phyloP scores from a whole-genome alignment of 2,329 filamentous ascomycete species.

The Xylaria sp. region DNA sequence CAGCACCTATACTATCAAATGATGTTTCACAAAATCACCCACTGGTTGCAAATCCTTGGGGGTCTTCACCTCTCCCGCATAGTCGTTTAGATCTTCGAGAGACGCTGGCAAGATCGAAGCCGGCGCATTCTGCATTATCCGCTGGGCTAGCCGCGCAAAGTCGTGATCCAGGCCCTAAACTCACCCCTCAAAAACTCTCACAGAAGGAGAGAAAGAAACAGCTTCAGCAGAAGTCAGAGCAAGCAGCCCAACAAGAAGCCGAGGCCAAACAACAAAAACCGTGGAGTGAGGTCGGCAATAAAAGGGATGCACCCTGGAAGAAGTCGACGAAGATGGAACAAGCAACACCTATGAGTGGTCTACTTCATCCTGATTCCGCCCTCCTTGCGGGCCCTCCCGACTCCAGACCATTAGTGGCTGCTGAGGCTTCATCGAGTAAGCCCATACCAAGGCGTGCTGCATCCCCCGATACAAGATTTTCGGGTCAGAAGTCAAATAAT shows the following conservation, averaged over 20 bases:
- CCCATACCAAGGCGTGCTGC: conserved; percentile 60
- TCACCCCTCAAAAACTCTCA: conserved; percentile 72
- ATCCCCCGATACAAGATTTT: conserved; percentile 71
- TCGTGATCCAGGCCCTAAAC: conserved; percentile 53
- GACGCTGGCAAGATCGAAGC: conserved; percentile 73
- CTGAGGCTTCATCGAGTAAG: conserved; percentile 53
- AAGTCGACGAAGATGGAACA: conserved; percentile 59
- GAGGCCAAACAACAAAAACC: conserved; percentile 51
- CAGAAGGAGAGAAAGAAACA: conserved; percentile 93
- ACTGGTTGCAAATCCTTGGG: conserved; percentile 59
- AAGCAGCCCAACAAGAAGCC: conserved; percentile 53
- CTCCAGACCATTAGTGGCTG: conserved; percentile 57
- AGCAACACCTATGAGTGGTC: conserved; percentile 63
- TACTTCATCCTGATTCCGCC: conserved; percentile 52
- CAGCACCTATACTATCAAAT: conserved; percentile 25
- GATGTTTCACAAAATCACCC: conserved; percentile 33
- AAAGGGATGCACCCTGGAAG: conserved; percentile 73
- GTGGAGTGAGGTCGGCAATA: conserved; percentile 58
- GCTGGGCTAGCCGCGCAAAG: conserved; percentile 64
- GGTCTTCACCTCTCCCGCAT: conserved; percentile 61
- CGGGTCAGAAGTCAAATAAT: conserved; percentile 62
- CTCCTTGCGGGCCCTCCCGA: conserved; percentile 47
- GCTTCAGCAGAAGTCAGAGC: conserved; percentile 71
- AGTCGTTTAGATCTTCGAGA: conserved; percentile 78
- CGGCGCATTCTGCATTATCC: conserved; percentile 62